Conservation (phyloP, 2,329 filamentous ascomycete genomes). For the Botrytis porri region DNA sequence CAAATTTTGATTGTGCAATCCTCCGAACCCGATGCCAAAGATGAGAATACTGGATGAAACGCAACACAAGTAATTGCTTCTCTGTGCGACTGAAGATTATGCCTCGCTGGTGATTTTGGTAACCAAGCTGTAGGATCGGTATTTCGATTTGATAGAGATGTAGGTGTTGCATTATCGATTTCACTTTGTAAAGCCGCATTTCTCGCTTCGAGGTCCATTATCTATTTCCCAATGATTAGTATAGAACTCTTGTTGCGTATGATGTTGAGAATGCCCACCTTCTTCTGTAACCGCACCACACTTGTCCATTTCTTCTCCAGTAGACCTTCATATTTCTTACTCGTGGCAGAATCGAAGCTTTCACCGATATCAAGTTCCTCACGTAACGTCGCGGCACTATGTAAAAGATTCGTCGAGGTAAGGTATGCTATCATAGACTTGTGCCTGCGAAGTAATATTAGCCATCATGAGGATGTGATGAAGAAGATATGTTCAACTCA, state of each 20-base stretch:
- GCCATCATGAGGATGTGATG: slow-evolving; percentile 26
- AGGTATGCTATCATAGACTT: slow-evolving; percentile 93
- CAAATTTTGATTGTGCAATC: slow-evolving; percentile 95
- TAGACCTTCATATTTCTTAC: slow-evolving; percentile 91
- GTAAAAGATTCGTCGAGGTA: slow-evolving; percentile 66
- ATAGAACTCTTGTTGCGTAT: slow-evolving; percentile 7
- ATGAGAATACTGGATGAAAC: slow-evolving; percentile 90
- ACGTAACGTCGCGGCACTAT: slow-evolving; percentile 68
- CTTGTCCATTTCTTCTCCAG: slow-evolving; percentile 99
- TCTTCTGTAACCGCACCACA: slow-evolving; percentile 91
- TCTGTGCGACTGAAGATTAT: slow-evolving; percentile 80
- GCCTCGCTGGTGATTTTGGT: slow-evolving; percentile 75
- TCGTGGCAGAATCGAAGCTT: slow-evolving; percentile 72
- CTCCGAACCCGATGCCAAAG: slow-evolving; percentile 84
- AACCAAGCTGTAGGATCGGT: slow-evolving; percentile 85
- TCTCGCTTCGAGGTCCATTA: slow-evolving; percentile 86
- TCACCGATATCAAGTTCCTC: slow-evolving; percentile 71
- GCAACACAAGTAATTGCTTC: slow-evolving; percentile 81
- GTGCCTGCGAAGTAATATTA: slow-evolving; percentile 56
- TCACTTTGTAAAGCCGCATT: slow-evolving; percentile 73
- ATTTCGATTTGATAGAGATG: slow-evolving; percentile 70
- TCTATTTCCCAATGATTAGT: slow-evolving; percentile 49
- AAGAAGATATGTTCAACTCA: slow-evolving; percentile 47
- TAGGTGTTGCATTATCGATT: slow-evolving; percentile 77
- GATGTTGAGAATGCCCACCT: slow-evolving; percentile 52